Percentiles rank a stretch among this genome's conserved stretches.
Conservation (phyloP, 176 grass and related monocot species). For the Musa schizocarpa region DNA sequence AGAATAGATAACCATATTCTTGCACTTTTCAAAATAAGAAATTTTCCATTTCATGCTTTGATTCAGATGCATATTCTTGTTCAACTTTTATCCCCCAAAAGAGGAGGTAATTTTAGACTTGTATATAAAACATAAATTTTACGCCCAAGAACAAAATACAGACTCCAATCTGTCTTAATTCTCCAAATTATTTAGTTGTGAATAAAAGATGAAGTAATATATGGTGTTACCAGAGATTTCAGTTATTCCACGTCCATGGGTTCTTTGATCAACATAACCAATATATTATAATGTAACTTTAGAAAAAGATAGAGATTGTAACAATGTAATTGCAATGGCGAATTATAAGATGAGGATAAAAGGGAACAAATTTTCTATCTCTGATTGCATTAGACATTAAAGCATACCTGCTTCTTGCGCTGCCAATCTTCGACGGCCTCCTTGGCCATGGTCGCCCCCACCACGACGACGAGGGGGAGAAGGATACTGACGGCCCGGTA, state of each 20-base stretch:
- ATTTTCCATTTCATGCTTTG: background rate
- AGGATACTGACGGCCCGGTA: constrained; percentile 36
- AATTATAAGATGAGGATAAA: background rate
- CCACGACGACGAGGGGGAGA: constrained; percentile 42
- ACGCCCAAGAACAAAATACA: background rate
- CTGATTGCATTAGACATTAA: background rate
- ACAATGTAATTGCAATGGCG: no score
- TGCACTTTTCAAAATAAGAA: background rate
- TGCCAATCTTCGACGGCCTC: constrained; percentile 72
- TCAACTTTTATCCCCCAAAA: background rate
- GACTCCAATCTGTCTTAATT: background rate
- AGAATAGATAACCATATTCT: no score
- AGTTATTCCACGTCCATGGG: background rate
- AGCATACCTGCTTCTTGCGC: constrained; percentile 55
- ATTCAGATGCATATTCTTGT: background rate
- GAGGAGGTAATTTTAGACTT: background rate
- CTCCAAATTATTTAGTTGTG: background rate
- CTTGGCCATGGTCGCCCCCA: constrained; percentile 76
- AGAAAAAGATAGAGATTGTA: background rate
- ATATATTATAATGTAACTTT: background rate
- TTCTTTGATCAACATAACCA: background rate
- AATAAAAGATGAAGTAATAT: background rate
- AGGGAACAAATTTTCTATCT: background rate
- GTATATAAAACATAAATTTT: background rate
- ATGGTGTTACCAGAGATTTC: background rate